Evolutionary conservation across 2,329 filamentous ascomycete species (phyloP).

Genomic region (Dendrostoma leiphaemia): DNA sequence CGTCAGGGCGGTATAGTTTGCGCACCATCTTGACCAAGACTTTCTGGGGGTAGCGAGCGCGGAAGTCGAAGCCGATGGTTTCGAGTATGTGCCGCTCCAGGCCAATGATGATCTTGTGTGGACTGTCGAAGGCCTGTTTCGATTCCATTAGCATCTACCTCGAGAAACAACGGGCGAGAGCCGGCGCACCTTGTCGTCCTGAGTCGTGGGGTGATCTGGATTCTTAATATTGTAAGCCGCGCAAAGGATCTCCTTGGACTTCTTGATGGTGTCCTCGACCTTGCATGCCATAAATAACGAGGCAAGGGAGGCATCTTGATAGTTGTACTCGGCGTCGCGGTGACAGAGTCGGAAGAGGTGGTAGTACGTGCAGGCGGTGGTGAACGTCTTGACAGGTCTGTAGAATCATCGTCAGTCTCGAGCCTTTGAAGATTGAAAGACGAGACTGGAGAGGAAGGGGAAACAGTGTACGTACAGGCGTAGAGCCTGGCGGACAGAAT

Average conservation of each 20-base stretch:
- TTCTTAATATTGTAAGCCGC: slow-evolving; percentile 84
- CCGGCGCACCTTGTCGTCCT: slow-evolving; percentile 73
- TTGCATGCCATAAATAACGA: slow-evolving; percentile 93
- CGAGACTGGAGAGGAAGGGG: background rate
- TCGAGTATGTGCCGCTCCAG: slow-evolving; percentile 92
- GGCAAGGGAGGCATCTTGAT: slow-evolving; percentile 81
- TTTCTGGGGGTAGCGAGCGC: slow-evolving; percentile 83
- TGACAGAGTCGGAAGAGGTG: slow-evolving; percentile 90
- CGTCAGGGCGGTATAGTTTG: slow-evolving; percentile 45
- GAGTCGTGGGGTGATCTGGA: slow-evolving; percentile 64
- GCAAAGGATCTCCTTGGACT: slow-evolving; percentile 88
- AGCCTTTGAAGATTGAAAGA: too few species aligned
- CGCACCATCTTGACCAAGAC: slow-evolving; percentile 77
- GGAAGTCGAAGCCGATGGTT: slow-evolving; percentile 89
- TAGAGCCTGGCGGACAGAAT: slow-evolving; percentile 75
- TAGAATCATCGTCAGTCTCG: slow-evolving; percentile 31
- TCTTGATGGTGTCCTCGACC: slow-evolving; percentile 96
- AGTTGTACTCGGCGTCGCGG: slow-evolving; percentile 82
- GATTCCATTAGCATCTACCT: slow-evolving; percentile 9
- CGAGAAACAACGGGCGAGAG: background rate
- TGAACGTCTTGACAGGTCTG: slow-evolving; percentile 79
- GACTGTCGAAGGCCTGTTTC: slow-evolving; percentile 71
- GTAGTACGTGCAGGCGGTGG: slow-evolving; percentile 88
- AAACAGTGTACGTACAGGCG: slow-evolving; percentile 60
- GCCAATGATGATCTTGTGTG: slow-evolving; percentile 79